Base-by-base conservation (phyloP, 192 early-diverging fungal species). In the Haplosporangium gracile region DNA sequence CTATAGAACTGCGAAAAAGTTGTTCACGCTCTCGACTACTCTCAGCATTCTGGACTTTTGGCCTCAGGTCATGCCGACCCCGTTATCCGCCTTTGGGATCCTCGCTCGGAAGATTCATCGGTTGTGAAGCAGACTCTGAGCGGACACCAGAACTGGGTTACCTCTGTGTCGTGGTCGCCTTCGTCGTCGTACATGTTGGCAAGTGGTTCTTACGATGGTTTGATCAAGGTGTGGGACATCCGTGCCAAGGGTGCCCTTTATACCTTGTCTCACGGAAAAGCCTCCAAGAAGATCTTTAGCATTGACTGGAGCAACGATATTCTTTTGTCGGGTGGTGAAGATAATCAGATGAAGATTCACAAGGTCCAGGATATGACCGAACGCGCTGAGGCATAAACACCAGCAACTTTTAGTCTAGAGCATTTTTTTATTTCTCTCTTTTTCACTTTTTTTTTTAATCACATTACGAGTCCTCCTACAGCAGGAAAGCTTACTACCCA, bases 171-270 rank as follows among this genome's bases (percentile, higher is more conserved):
- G 16, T 97, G 97, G 97, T 96, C 97, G 2, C 93, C 95, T 22
- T 91, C 89, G 55, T 95, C 92, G 39, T 88, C 90, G 43, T 96
- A 93, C 87, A 92, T 93, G 79, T 88, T 99, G 57, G 96, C 93
- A 13, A 94, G 93, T 74, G 96, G 93, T 40, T 97, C 97, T 40
- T 97, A 98, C 81, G 98, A 99, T 88, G 90, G 93, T 51, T 91
- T 95, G 9, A 86, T 98, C 74, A 95, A 95, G 82, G 93, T 99
- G 34, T 99, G 98, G 98, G 98, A 99, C 88, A 95, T 99, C 34
- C 94, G 98, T 76, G 96, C 94, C 87, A 95, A 94, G 76, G 94
- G 93, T 8, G 93, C 96, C 42, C 83, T 98, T 79, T 97, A 98
- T 87, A 94, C 95, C 7, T 82, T 98, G 49, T 74, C 77, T 13